phyloP scores from a whole-genome alignment of 148 eudicot species.

The Amaranthus cruentus region DNA sequence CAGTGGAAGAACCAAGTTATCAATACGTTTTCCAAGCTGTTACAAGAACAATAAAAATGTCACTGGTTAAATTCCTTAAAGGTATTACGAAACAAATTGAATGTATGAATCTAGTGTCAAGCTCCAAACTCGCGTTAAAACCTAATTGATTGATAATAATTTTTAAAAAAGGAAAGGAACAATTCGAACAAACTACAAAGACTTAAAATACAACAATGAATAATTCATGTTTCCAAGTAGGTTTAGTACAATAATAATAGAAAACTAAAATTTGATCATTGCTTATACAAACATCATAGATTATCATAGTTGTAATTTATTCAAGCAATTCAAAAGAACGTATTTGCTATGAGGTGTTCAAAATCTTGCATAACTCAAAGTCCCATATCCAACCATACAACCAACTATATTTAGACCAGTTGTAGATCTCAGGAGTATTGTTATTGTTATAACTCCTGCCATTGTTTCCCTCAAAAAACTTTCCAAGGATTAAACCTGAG shows the following conservation, averaged over 20 bases:
- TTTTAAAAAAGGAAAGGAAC: not conserved
- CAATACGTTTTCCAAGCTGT: conserved; percentile 81
- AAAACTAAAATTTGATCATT: not conserved
- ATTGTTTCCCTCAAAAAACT: no score
- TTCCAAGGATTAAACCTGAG: no score
- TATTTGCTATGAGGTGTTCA: not conserved
- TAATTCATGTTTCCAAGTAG: not conserved
- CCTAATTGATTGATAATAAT: not conserved
- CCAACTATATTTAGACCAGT: not conserved
- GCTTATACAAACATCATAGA: not conserved
- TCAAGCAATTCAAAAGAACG: not conserved
- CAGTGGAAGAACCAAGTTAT: conserved; percentile 79
- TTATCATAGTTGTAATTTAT: not conserved
- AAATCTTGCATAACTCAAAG: not conserved
- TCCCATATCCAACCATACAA: not conserved
- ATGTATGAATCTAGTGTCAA: not conserved
- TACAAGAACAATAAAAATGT: conserved; percentile 17
- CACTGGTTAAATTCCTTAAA: not conserved
- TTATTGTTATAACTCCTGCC: no score
- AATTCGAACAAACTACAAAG: not conserved
- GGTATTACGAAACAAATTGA: not conserved
- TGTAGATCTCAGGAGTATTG: not conserved
- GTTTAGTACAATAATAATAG: no score
- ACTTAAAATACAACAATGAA: not conserved
- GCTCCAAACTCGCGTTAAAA: not conserved